Percentiles rank a stretch among this genome's conserved stretches.
phyloP scores from a whole-genome alignment of 2,329 filamentous ascomycete species.

The Coniochaeta hoffmannii region DNA sequence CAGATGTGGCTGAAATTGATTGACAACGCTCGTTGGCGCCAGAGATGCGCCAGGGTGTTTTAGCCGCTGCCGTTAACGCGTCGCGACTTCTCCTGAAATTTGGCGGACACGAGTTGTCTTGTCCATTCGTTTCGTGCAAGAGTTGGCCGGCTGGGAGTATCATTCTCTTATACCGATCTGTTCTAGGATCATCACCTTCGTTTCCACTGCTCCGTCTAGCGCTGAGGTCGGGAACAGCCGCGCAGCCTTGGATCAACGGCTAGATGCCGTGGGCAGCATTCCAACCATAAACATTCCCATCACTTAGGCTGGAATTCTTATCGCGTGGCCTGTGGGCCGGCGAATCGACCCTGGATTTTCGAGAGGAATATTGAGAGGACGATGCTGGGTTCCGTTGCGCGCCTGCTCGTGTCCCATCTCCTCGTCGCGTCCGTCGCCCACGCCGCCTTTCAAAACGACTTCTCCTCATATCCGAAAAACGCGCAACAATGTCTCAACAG shows the following conservation, averaged over 20 bases:
- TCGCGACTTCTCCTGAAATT: not conserved
- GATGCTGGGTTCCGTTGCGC: constrained; percentile 8
- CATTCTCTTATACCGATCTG: not conserved
- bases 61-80: not conserved
- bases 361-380: not conserved
- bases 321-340: not conserved
- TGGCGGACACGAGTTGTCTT: not conserved
- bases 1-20: not conserved
- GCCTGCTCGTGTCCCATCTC: constrained; percentile 18
- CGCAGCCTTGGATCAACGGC: not conserved
- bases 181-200: not conserved
- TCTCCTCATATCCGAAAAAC: constrained; percentile 31
- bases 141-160: not conserved
- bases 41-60: not conserved
- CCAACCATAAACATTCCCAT: not conserved
- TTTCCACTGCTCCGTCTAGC: not conserved
- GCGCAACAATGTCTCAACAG: constrained; percentile 35
- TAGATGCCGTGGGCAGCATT: not conserved
- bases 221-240: not conserved
- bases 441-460: constrained; percentile 28
- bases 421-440: constrained; percentile 14
- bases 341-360: not conserved
- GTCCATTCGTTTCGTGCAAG: not conserved
- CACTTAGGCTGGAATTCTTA: not conserved
- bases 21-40: not conserved